phyloP scores from a whole-genome alignment of 1,284 basidiomycete species.

The Melanopsichium pennsylvanicum region DNA sequence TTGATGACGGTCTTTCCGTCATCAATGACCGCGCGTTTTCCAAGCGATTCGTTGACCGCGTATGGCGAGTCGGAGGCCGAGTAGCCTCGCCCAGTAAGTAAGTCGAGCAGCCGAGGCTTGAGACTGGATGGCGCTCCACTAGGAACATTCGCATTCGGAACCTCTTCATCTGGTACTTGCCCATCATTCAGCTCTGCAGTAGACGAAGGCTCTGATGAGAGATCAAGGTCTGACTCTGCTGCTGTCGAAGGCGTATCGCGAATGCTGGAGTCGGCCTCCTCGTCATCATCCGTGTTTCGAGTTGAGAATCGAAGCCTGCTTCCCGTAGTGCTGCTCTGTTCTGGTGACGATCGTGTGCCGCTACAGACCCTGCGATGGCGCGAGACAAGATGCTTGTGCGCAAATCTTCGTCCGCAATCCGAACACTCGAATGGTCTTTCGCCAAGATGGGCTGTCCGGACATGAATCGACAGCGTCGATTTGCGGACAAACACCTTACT shows the following conservation, averaged over 20 bases:
- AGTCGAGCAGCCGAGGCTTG: constrained; percentile 24
- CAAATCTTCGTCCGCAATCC: constrained; percentile 39
- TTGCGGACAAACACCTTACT: constrained; percentile 37
- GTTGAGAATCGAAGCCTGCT: constrained; percentile 35
- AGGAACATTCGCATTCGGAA: too few relatives aligned
- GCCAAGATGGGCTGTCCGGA: constrained; percentile 43
- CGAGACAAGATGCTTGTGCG: constrained; percentile 48
- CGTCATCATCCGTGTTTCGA: neutral
- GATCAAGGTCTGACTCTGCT: neutral
- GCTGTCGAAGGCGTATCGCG: neutral
- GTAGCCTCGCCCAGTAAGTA: constrained; percentile 40
- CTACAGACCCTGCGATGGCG: constrained; percentile 38
- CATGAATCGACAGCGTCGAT: constrained; percentile 41
- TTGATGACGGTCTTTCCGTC: constrained; percentile 11
- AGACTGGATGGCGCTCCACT: neutral
- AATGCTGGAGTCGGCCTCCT: neutral
- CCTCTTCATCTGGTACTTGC: too few relatives aligned
- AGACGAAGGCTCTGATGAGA: neutral
- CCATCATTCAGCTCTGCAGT: neutral
- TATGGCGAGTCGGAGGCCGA: neutral
- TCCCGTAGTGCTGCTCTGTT: constrained; percentile 1
- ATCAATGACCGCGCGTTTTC: constrained; percentile 3
- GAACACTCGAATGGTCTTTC: constrained; percentile 44
- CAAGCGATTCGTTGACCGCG: neutral
- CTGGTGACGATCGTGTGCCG: constrained; percentile 3